A percentile compares a stretch with the other conserved stretches of the same genome.
These are phyloP conservation scores for Antitrichia curtipendula DNA, from an alignment of 225 moss, liverwort and hornwort genomes.

Conservation along the genomic window DNA sequence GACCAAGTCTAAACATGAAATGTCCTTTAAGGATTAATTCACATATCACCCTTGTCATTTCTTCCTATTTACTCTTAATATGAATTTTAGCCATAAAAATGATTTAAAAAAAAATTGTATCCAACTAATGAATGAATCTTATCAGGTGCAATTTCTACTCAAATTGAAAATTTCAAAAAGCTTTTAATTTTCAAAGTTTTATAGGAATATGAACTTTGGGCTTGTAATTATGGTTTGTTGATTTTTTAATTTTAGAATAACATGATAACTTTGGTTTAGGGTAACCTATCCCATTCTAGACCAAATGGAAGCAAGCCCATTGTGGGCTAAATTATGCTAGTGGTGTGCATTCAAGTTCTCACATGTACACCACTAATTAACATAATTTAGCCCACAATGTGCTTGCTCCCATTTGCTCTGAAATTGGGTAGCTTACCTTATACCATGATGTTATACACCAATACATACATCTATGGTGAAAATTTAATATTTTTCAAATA, in stretches of 20 bases:
- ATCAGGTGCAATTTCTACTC: neutral
- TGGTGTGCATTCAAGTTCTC: too few relatives aligned
- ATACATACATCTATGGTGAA: too few relatives aligned
- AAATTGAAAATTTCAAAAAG: neutral
- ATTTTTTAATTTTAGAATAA: too few relatives aligned
- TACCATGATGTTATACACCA: neutral
- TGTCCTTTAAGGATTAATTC: too few relatives aligned
- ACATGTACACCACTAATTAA: too few relatives aligned
- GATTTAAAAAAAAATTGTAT: neutral
- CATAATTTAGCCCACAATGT: too few relatives aligned
- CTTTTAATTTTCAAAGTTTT: neutral
- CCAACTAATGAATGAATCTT: neutral
- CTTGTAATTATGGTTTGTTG: fast-evolving
- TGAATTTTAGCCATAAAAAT: neutral
- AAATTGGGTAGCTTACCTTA: too few relatives aligned
- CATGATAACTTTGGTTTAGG: neutral
- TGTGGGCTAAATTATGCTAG: too few relatives aligned
- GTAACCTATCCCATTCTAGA: too few relatives aligned
- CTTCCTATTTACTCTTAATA: neutral
- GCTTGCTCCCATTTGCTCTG: too few relatives aligned
- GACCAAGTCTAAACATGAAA: too few relatives aligned
- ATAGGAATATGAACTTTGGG: fast-evolving
- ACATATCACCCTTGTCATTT: neutral
- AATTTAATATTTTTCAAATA: neutral
- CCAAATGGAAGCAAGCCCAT: too few relatives aligned